Evolutionary conservation across 257 asterid species (phyloP), one percentile per base, ranked within the genome.

Genomic region (Petunia axillaris): DNA sequence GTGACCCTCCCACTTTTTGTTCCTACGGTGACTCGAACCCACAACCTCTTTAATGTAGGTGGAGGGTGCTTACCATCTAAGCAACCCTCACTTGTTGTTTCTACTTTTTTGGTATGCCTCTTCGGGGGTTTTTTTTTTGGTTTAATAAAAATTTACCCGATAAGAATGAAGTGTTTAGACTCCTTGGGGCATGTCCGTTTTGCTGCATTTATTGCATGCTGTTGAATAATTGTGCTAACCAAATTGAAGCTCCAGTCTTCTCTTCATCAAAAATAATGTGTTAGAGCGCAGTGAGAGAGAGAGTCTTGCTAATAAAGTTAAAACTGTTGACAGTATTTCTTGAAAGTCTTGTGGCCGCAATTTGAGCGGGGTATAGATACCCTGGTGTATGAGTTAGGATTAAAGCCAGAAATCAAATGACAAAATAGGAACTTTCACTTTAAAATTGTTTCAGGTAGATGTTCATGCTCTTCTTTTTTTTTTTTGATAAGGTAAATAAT

Each of bases 111-210:
- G 25, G 25, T 25, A 25, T 25, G 25, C 25, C 25, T 25, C 25
- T 25, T 25, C 25, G 25, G 25, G 25, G 25, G 0, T 25, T 25
- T 25, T 25, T 25, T 25, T 25, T 25, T 25, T 25, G 25, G 25
- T 25, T 25, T 25, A 25, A 25, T 25, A 25, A 25, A 25, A 25
- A 25, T 25, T 25, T 25, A 25, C 25, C 25, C 25, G 25, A 25
- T 25, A 25, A 25, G 25, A 25, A 25, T 25, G 25, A 25, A 25
- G 25, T 25, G 25, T 25, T 25, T 25, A 25, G 15, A 43, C 55
- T 67, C 75, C 15, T 67, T 40, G 14, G 74, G 73, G 73, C 35
- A 67, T 67, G 39, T 41, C 75, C 75, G 43, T 38, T 67, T n/a
- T n/a, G 55, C 38, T 5, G 39, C 54, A 67, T 67, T 53, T 67